Evolutionary conservation across 2,329 filamentous ascomycete genomes (phyloP), one percentile per base, ranked within the genome.

Genomic region (Arthrinium puccinioides): DNA sequence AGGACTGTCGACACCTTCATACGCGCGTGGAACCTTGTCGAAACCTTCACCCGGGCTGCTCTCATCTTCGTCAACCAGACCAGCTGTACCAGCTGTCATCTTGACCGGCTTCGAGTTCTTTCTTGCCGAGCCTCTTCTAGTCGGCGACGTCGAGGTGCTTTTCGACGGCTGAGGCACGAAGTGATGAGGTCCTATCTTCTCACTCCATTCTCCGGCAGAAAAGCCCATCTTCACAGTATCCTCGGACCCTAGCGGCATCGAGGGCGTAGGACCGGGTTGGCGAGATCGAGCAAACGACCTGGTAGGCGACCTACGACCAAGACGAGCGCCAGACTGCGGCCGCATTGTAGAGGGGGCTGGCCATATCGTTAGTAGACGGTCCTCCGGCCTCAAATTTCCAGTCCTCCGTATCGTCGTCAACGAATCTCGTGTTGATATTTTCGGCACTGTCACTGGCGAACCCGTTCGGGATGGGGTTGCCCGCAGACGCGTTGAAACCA

Each of bases 391-490:
- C 74, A 44, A 78, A 78, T 38, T 70, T 61, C 67, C 66, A 74
- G 23, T 60, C 56, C 5, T 60, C 46, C 29, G 60, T 54, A 15
- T 76, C 68, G 11, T 69, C 67, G 4, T 70, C 61, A 15, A 67
- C 68, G 54, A 82, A 82, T 26, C 62, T 72, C 14, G 76, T 81
- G 54, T 77, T 76, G 46, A 82, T 81, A 36, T 72, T 75, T 39
- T 82, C 75, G 15, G 70, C 61, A 47, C 72, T 79, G 39, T 57
- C 69, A 42, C 66, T 67, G 26, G 61, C 51, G 42, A n/a, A n/a
- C 3, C 55, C 55, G 28, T 61, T 55, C 24, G 53, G 59, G 40
- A 64, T 44, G 24, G 65, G 52, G 39, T 77, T 67, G 32, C 59
- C 64, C n/a, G n/a, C n/a, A 50, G 79, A 79, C 58, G 75, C 80